A percentile compares a stretch with the other conserved stretches of the same genome.
Evolutionary conservation across 495 filamentous ascomycete species (phyloP).

Genomic region (Penicillium desertorum): DNA sequence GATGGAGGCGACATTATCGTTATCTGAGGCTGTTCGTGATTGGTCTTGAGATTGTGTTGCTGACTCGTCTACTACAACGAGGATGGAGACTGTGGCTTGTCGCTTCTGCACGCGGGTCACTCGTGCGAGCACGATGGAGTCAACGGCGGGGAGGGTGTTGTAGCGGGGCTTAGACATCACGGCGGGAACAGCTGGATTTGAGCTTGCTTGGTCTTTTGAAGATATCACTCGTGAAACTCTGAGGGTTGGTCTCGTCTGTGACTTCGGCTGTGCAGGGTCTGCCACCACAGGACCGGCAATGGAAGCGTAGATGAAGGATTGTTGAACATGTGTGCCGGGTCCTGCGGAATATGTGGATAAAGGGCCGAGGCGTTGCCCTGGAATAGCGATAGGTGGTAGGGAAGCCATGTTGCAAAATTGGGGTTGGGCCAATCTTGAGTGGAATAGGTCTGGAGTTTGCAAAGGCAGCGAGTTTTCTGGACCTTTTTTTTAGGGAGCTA

Average conservation of each 20-base stretch:
- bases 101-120: slow-evolving; percentile 80
- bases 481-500: slow-evolving; percentile 23
- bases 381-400: slow-evolving; percentile 46
- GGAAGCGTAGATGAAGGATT: slow-evolving; percentile 70
- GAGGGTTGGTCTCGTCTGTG: slow-evolving; percentile 56
- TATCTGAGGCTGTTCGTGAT: slow-evolving; percentile 40
- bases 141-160: slow-evolving; percentile 77
- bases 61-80: slow-evolving; percentile 64
- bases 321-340: slow-evolving; percentile 77
- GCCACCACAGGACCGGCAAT: slow-evolving; percentile 59
- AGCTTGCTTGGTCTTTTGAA: slow-evolving; percentile 1
- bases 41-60: slow-evolving; percentile 39
- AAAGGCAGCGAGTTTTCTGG: slow-evolving; percentile 6
- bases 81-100: slow-evolving; percentile 79
- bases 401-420: slow-evolving; percentile 17
- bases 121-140: slow-evolving; percentile 74
- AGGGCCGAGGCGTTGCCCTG: slow-evolving; percentile 77
- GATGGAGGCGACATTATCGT: slow-evolving; percentile 53
- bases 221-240: slow-evolving; percentile 45
- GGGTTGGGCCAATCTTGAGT: slow-evolving; percentile 4
- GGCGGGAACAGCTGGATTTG: slow-evolving; percentile 27
- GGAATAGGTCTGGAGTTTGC: slow-evolving; percentile 2
- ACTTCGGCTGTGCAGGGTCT: slow-evolving; percentile 47
- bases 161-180: slow-evolving; percentile 37
- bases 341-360: slow-evolving; percentile 64